Base-by-base conservation (phyloP, 345 rosid species). In the Murraya paniculata region DNA sequence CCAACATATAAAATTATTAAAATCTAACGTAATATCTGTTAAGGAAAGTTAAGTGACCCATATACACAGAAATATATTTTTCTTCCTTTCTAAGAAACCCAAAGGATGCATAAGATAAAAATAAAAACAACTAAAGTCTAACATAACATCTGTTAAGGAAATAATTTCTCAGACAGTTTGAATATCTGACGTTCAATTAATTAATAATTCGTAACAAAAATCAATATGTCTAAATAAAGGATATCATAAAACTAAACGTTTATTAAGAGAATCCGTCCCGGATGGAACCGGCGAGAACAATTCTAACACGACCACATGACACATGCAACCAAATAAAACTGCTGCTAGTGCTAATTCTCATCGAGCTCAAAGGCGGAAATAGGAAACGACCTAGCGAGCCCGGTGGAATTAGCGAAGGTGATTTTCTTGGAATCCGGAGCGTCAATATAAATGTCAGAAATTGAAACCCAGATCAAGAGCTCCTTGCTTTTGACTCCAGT, bases 401-500 rank as follows among this genome's bases (percentile, higher is more conserved):
- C 94, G 30, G 90, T 39, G 0, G 86, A 39, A 73, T 65, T 88
- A 61, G 82, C 82, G 35, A 92, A 89, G 4, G 84, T 85, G 6
- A 92, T 85, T n/a, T 86, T 90, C 7, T 41, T 64, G 5, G 55
- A 55, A 69, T 85, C 81, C 11, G 68, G 71, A 33, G 81, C 83
- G 18, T 87, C 82, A 4, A 89, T 58, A 24, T 4, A 85, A 19
- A 92, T 87, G 61, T 90, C 91, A 24, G 91, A 82, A 1, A 90
- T 81, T 0, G 91, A 53, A 28, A 90, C 83, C 97, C 94, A 92
- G 55, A 90, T 25, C 38, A 92, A 22, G 24, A 89, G 19, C 87
- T 90, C 93, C 80, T 82, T 90, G 72, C 89, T 88, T 64, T 89
- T 90, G 5, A 90, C 84, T 0, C 97, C 97, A 0, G 86, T 87